Evolutionary conservation across 345 rosid genomes (phyloP).

Genomic region (Eucalyptus urophylla): DNA sequence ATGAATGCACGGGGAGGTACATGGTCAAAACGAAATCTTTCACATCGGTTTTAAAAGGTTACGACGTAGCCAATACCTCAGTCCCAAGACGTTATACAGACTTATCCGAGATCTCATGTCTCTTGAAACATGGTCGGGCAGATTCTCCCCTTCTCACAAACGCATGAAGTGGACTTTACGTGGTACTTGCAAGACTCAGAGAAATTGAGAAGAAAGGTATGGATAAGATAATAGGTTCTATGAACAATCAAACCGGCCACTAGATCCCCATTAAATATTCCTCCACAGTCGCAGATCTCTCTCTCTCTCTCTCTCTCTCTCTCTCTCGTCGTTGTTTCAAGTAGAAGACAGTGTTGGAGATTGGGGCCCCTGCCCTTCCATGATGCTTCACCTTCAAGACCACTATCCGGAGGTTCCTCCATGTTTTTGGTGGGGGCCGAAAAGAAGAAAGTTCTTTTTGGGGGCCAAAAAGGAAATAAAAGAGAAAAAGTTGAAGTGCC

Average conservation of each 20-base stretch:
- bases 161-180: neutral
- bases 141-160: neutral
- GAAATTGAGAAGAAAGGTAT: neutral
- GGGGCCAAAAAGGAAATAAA: neutral
- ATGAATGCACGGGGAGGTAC: neutral
- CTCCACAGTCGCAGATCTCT: neutral
- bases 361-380: neutral
- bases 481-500: neutral
- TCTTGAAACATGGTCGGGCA: neutral
- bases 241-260: neutral
- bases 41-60: neutral
- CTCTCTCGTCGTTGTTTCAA: neutral
- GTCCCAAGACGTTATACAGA: neutral
- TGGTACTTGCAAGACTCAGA: neutral
- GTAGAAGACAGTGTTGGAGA: neutral
- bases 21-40: neutral
- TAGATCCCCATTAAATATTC: neutral
- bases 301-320: neutral
- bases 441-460: neutral
- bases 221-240: neutral
- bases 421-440: neutral
- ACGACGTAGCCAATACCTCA: neutral
- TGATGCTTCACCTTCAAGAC: neutral
- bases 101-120: neutral
- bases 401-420: neutral